phyloP scores from a whole-genome alignment of 192 early-diverging fungal genomes.

The Chytriomyces hyalinus region DNA sequence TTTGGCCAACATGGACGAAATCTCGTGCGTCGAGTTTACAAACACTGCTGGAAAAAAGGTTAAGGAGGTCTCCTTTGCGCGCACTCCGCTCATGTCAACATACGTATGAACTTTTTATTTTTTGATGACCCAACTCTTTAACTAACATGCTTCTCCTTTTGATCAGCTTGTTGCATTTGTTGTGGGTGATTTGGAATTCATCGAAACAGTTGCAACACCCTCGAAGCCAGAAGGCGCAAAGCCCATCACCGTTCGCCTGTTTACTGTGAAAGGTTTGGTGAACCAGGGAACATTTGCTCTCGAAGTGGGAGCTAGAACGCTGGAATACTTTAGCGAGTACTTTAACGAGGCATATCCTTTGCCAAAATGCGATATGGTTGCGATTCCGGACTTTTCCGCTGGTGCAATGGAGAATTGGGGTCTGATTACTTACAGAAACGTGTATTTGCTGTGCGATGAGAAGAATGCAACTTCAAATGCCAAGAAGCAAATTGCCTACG shows the following conservation, averaged over 20 bases:
- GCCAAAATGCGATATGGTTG: constrained; percentile 75
- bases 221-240: constrained; percentile 61
- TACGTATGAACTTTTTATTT: constrained; percentile 60
- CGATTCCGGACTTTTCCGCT: constrained; percentile 90
- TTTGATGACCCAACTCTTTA: background rate
- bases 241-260: constrained; percentile 82
- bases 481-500: constrained; percentile 85
- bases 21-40: constrained; percentile 64
- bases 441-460: constrained; percentile 84
- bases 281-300: constrained; percentile 85
- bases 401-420: constrained; percentile 76
- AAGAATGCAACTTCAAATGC: constrained; percentile 72
- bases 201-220: constrained; percentile 77
- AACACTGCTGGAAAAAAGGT: constrained; percentile 56
- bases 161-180: constrained; percentile 79
- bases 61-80: constrained; percentile 87
- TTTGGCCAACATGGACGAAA: constrained; percentile 90
- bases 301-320: constrained; percentile 70
- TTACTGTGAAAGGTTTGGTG: constrained; percentile 78
- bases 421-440: constrained; percentile 87
- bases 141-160: constrained; percentile 8
- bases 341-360: constrained; percentile 89
- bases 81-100: constrained; percentile 92
- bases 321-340: constrained; percentile 87
- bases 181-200: constrained; percentile 90